Base-by-base conservation (phyloP, 768 basidiomycete species). In the Asterophora lycoperdoides region DNA sequence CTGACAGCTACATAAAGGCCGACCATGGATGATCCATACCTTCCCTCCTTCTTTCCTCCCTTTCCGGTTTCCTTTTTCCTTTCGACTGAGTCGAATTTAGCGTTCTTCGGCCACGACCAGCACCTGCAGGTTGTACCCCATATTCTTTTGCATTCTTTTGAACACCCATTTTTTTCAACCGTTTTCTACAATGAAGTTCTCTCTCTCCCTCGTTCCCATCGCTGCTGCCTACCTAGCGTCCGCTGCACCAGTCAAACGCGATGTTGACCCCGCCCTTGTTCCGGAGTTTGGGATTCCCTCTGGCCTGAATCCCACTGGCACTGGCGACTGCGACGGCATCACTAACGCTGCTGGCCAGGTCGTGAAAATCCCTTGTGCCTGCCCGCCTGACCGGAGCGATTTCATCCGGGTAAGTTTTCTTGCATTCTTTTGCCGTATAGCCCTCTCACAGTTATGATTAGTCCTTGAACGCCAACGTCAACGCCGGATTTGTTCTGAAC, bases 291-390 rank as follows among this genome's bases (percentile, higher is more conserved):
- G 81, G n/a, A 69, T 75, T 55, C 46, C 60, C 37, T 55, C 83
- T 3, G 81, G 80, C 11, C 38, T 76, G 8, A 84, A 85, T 58
- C 84, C 85, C 10, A 79, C 79, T 28, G 82, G 81, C 57, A 67
- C 71, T 54, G 70, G 70, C 10, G 68, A 86, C 53, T 86, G 86
- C 50, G 81, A 86, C 51, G 85, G 84, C 6, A 73, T 80, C 30
- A 73, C 74, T 3, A 81, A 80, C 18, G 68, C 79, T 7, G 68
- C 77, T 28, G 83, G 83, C 2, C 64, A 72, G 23, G 71, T 76
- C 8, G 71, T 86, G 56, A 76, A 78, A 63, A 72, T 87, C 15
- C 84, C 84, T 2, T 86, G 83, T 59, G 57, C 66, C 29, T 87
- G 84, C 64, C 84, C 84, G 29, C 85, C 85, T 1, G 66, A 73